Conservation (phyloP, 140 eudicot species). For the Artemisia princeps region DNA sequence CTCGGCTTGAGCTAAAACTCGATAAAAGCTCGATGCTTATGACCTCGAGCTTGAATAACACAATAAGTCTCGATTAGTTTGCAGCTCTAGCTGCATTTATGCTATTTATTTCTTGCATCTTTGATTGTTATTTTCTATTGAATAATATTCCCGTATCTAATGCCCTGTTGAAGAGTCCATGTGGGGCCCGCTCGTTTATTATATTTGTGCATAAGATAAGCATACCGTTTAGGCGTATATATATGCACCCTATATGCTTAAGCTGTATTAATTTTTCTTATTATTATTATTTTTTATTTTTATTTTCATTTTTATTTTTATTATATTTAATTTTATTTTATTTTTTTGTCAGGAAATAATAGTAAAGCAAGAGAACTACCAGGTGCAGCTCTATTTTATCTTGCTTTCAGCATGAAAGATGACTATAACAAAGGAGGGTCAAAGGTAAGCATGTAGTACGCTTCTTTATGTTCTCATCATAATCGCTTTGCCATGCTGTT, state of each 20-base stretch:
- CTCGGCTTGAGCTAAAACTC: too few species aligned
- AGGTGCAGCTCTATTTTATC: slow-evolving; percentile 77
- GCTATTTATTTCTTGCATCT: too few species aligned
- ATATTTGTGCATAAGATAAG: slow-evolving; percentile 13
- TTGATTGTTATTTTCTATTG: background rate
- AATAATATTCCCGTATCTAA: background rate
- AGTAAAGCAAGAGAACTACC: slow-evolving; percentile 56
- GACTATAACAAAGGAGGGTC: slow-evolving; percentile 32
- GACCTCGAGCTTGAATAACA: too few species aligned
- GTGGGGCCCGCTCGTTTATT: background rate
- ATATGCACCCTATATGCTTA: slow-evolving; percentile 17
- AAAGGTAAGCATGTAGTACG: slow-evolving; percentile 44
- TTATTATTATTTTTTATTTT: too few species aligned
- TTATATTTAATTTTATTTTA: too few species aligned
- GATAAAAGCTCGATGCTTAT: too few species aligned
- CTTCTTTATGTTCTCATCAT: background rate
- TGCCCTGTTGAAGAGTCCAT: background rate
- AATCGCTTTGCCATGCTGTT: slow-evolving; percentile 21
- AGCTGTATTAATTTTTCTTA: slow-evolving; percentile 13
- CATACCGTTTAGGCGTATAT: slow-evolving; percentile 14
- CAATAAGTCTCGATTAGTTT: too few species aligned
- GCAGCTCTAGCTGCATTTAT: too few species aligned
- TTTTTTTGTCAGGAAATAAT: slow-evolving; percentile 43
- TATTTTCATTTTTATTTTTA: too few species aligned
- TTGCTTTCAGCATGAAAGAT: slow-evolving; percentile 42